Conservation (phyloP, 768 basidiomycete species). For the Serendipita vermifera region DNA sequence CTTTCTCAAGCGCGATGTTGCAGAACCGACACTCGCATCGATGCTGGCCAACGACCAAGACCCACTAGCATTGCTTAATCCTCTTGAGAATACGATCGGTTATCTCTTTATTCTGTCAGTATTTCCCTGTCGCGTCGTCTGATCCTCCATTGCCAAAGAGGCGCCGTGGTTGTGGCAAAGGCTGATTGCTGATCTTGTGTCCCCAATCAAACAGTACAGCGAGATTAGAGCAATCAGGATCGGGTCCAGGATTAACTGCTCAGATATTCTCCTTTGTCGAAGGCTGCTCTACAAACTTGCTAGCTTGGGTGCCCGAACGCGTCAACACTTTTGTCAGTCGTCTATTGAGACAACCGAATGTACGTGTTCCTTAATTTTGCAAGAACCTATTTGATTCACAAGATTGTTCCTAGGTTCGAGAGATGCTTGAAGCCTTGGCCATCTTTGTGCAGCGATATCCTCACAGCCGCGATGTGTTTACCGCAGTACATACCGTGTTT, state of each 20-base stretch:
- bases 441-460: conserved; percentile 52
- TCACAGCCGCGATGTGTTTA: conserved; percentile 43
- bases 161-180: not conserved
- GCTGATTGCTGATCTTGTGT: conserved; percentile 11
- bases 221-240: conserved; percentile 32
- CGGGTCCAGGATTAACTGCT: conserved; percentile 29
- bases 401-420: conserved; percentile 23
- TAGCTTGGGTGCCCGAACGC: conserved; percentile 33
- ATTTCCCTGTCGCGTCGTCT: not conserved
- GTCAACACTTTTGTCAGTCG: conserved; percentile 4
- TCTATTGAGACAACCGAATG: conserved; percentile 22
- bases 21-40: conserved; percentile 44
- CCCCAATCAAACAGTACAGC: conserved; percentile 36
- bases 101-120: conserved; percentile 63
- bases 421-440: conserved; percentile 45
- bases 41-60: conserved; percentile 48
- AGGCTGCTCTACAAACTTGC: conserved; percentile 40
- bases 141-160: not conserved
- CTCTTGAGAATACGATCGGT: conserved; percentile 45
- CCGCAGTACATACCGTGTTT: conserved; percentile 57
- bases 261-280: conserved; percentile 47
- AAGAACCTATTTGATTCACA: too few relatives aligned
- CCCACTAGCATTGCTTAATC: conserved; percentile 47
- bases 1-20: conserved; percentile 34
- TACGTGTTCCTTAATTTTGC: not conserved